Base-by-base conservation (phyloP, 148 eudicot species). In the Persicaria tinctoria region DNA sequence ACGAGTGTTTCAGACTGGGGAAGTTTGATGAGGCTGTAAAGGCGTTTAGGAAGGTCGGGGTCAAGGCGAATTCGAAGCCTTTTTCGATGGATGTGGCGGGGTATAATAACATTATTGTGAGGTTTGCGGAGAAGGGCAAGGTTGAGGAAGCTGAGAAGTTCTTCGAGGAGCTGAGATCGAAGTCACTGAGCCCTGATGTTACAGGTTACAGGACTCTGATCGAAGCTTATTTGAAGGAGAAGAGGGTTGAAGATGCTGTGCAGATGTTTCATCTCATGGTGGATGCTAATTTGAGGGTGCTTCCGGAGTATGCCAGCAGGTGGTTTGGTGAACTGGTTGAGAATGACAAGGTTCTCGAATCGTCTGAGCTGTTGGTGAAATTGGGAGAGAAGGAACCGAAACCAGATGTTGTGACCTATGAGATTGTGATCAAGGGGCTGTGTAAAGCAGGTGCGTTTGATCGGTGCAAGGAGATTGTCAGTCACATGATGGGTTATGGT, bases 21-120 rank as follows among this genome's bases (percentile, higher is more conserved):
- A 87, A 82, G 66, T 75, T 78, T 79, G 79, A 81, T 8, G 93
- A 90, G 81, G 96, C 92, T n/a, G 79, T 83, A 70, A 83, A 74
- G 16, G 84, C 89, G 41, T 93, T 93, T 73, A 90, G 84, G 86
- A 93, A 84, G 84, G 84, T 84, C 12, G 90, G 90, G 6, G 85
- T 81, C 8, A 87, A 85, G 75, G 66, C 51, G 47, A 81, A 78
- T 68, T 88, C 96, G 32, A 89, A 86, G 80, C 96, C 91, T 54
- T 93, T 93, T 84, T 76, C 88, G 2, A 93, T 93, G 98, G 98
- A 93, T 83, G 93, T 91, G 6, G 89, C 90, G 5, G 98, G 98
- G 9, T 93, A 81, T 66, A 93, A 82, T 73, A 93, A 93, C 49
- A 86, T 93, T 54, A 80, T 93, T 47, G 79, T 79, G 5, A 83